These are phyloP conservation scores for Vachellia pachyceras DNA, from an alignment of 306 rosid species.

Conservation along the genomic window DNA sequence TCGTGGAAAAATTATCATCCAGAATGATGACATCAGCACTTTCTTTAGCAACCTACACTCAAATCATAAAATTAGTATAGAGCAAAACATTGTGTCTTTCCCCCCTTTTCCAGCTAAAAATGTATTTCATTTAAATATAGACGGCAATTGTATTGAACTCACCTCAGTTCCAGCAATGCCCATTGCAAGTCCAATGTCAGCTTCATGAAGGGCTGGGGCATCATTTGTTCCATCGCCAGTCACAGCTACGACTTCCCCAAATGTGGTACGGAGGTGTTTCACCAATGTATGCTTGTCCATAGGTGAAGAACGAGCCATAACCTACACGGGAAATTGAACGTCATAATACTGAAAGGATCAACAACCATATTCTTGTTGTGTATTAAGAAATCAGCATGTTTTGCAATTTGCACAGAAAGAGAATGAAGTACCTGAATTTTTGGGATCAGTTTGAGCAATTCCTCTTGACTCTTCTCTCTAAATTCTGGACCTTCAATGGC, in stretches of 20 bases:
- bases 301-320: slow-evolving; percentile 98
- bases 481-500: slow-evolving; percentile 98
- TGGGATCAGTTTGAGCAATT: slow-evolving; percentile 77
- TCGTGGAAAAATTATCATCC: slow-evolving; percentile 97
- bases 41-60: slow-evolving; percentile 90
- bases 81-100: not conserved
- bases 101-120: not conserved
- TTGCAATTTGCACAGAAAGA: slow-evolving; percentile 3
- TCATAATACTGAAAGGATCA: slow-evolving; percentile 38
- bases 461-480: slow-evolving; percentile 79
- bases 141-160: slow-evolving; percentile 40
- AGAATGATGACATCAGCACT: slow-evolving; percentile 97
- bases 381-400: slow-evolving; percentile 18
- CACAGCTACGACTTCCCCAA: slow-evolving; percentile 94
- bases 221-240: slow-evolving; percentile 99
- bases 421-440: slow-evolving; percentile 78
- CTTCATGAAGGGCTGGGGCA: slow-evolving; percentile 99
- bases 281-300: slow-evolving; percentile 92
- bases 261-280: slow-evolving; percentile 84
- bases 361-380: slow-evolving; percentile 21
- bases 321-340: slow-evolving; percentile 51
- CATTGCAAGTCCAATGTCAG: slow-evolving; percentile 99
- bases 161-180: slow-evolving; percentile 99
- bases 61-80: slow-evolving; percentile 20
- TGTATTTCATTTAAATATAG: slow-evolving; percentile 16